phyloP scores from a whole-genome alignment of 1,139 yeast genomes.

The Kazachstania sp. region DNA sequence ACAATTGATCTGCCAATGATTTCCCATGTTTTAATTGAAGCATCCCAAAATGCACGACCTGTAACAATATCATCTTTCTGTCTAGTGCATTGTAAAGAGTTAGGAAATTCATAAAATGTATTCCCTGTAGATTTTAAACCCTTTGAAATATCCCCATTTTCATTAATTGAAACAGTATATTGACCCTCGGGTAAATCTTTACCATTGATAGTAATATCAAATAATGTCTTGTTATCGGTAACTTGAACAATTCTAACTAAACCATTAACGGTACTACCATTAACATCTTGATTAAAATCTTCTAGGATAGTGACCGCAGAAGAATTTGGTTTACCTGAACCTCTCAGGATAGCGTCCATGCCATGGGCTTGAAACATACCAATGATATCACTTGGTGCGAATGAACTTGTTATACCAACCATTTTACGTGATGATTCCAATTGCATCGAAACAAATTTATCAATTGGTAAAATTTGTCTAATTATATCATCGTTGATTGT shows the following conservation, averaged over 20 bases:
- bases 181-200: conserved; percentile 45
- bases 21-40: conserved; percentile 48
- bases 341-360: conserved; percentile 83
- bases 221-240: conserved; percentile 40
- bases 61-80: conserved; percentile 29
- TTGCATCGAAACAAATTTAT: neutral
- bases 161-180: conserved; percentile 62
- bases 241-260: conserved; percentile 80
- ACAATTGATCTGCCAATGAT: conserved; percentile 77
- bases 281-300: conserved; percentile 41
- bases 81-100: conserved; percentile 29
- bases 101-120: conserved; percentile 38
- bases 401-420: conserved; percentile 20
- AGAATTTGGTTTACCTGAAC: conserved; percentile 78
- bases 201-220: conserved; percentile 76
- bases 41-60: conserved; percentile 61
- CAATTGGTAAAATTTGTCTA: conserved; percentile 16
- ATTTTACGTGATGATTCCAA: conserved; percentile 6
- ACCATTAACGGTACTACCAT: conserved; percentile 51
- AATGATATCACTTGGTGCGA: conserved; percentile 25
- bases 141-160: conserved; percentile 64
- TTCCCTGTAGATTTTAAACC: conserved; percentile 69
- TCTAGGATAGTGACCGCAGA: conserved; percentile 92
- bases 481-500: conserved; percentile 19
- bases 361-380: conserved; percentile 37